Evolutionary conservation across 148 eudicot genomes (phyloP).

Genomic region (Arbutus unedo): DNA sequence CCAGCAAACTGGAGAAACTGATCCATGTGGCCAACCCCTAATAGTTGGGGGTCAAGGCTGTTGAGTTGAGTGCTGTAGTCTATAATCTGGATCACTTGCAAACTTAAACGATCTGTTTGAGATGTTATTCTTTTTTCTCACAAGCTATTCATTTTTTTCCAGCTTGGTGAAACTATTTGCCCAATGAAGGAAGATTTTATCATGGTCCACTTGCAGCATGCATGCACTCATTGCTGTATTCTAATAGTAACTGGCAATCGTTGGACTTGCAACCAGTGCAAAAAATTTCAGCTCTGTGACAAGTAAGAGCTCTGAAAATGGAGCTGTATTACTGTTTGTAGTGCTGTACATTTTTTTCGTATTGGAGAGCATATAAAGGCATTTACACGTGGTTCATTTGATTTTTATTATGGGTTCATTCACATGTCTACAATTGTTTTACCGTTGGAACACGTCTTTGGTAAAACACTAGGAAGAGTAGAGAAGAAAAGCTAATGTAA

Average conservation of each 20-base stretch:
- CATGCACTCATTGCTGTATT: slow-evolving; percentile 78
- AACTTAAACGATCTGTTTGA: slow-evolving; percentile 4
- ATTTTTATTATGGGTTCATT: too few relatives aligned
- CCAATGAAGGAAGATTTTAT: slow-evolving; percentile 98
- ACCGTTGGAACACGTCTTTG: not conserved
- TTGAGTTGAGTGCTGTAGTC: not conserved
- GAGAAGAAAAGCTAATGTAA: not conserved
- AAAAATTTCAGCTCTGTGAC: slow-evolving; percentile 88
- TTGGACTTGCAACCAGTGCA: slow-evolving; percentile 88
- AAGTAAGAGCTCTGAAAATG: slow-evolving; percentile 43
- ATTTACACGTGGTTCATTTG: not conserved
- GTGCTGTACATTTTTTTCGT: not conserved
- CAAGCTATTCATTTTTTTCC: slow-evolving; percentile 20
- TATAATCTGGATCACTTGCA: not conserved
- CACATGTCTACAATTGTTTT: too few relatives aligned
- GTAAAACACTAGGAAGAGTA: not conserved
- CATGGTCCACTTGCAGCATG: slow-evolving; percentile 95
- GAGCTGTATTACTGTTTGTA: not conserved
- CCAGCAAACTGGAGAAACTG: slow-evolving; percentile 4
- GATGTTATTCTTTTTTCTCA: slow-evolving; percentile 14
- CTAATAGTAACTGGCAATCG: slow-evolving; percentile 80
- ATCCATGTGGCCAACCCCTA: not conserved
- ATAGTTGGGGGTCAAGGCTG: not conserved
- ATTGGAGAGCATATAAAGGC: not conserved
- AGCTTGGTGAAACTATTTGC: slow-evolving; percentile 89